Base-by-base conservation (phyloP, 768 basidiomycete species). In the Sarcodon sp. region DNA sequence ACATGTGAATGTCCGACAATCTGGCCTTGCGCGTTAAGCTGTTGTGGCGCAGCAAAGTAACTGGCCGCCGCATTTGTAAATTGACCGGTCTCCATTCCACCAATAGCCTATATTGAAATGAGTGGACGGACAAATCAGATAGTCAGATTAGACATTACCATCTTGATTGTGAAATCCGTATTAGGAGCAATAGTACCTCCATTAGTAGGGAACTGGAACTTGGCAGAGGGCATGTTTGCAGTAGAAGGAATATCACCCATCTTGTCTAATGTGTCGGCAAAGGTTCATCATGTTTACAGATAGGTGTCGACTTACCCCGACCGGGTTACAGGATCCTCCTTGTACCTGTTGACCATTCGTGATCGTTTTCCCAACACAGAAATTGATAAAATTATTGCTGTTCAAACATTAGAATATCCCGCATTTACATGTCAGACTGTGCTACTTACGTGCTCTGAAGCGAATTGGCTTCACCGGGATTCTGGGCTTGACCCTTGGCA, bases 371-470 rank as follows among this genome's bases (percentile, higher is more conserved):
- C 68, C 57, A 8, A 66, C 61, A 54, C 82, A 82, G 59, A 68
- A 79, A 64, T 80, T 80, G 64, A 82, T 80, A 60, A 80, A 86
- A 68, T 85, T 85, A 66, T 85, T 80, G 35, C 60, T 62, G 79
- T 79, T 0, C 39, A 13, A 4, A 27, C 8, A 16, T 13, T 16
- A 13, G 16, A 9, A 27, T 27, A 13, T 16, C 16, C 16, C 13
- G 7, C 39, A 8, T 41, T 27, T 8, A 27, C 8, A 13, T 16
- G 4, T 38, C 13, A 18, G 11, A 41, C 7, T 1, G n/a, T 41
- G 16, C 16, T 16, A 13, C 39, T 41, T 13, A 41, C 39, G 39
- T 7, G 73, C 78, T 6, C 76, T 61, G 6, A 77, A 80, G 27
- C 76, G 65, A 34, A 70, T 69, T 60, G 79, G 70, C 31, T 75